Evolutionary conservation across 2,329 filamentous ascomycete genomes (phyloP).

Genomic region (Fusarium pininemorale): DNA sequence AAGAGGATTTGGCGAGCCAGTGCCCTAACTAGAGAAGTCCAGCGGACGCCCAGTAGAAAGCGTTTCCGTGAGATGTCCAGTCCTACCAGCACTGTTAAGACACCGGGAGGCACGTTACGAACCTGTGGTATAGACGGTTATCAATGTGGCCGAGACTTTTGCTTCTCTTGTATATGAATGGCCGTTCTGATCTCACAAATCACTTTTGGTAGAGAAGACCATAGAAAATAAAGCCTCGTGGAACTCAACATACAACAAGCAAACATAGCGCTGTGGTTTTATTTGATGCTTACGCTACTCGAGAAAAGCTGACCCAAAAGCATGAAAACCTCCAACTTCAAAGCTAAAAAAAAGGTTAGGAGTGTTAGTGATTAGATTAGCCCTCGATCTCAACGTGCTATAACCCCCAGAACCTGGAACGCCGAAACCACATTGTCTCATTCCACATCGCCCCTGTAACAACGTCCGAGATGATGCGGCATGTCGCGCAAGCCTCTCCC

Average conservation of each 20-base stretch:
- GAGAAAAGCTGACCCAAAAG: conserved; percentile 37
- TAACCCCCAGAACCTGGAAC: conserved; percentile 36
- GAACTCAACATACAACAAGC: not conserved
- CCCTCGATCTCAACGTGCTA: conserved; percentile 33
- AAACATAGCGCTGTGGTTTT: conserved; percentile 27
- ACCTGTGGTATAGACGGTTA: conserved; percentile 66
- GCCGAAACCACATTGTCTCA: conserved; percentile 39
- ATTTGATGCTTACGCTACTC: conserved; percentile 41
- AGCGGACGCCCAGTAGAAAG: conserved; percentile 42
- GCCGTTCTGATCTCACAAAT: not conserved
- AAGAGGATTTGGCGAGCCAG: conserved; percentile 44
- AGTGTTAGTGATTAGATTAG: conserved; percentile 35
- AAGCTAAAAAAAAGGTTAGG: conserved; percentile 18
- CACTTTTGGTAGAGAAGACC: not conserved
- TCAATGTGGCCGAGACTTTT: conserved; percentile 66
- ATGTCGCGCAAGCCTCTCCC: not conserved
- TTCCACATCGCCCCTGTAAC: conserved; percentile 26
- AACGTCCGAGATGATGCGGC: conserved; percentile 1
- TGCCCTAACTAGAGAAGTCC: conserved; percentile 43
- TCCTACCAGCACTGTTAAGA: conserved; percentile 46
- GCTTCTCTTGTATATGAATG: conserved; percentile 62
- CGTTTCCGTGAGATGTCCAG: conserved; percentile 31
- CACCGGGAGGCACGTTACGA: conserved; percentile 60
- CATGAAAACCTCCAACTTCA: conserved; percentile 26
- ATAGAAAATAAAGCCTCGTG: not conserved